These are phyloP conservation scores for Neoboletus subvelutipes DNA, from an alignment of 768 basidiomycete species.

Conservation along the genomic window DNA sequence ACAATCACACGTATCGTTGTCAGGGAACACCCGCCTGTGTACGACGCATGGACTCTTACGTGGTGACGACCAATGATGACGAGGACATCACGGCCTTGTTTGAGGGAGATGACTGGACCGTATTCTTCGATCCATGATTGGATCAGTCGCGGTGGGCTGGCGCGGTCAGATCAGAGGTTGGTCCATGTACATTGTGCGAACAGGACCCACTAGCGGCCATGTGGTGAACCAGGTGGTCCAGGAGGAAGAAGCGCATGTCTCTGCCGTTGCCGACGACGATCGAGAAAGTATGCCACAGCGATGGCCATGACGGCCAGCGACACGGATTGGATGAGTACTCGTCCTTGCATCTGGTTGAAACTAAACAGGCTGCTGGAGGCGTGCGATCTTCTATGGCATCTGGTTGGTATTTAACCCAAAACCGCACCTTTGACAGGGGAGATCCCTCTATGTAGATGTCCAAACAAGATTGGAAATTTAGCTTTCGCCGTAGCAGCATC, in stretches of 20 bases:
- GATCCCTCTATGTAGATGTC: neutral
- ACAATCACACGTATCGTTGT: neutral
- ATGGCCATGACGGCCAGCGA: neutral
- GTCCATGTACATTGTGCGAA: too few relatives aligned
- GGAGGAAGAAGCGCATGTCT: too few relatives aligned
- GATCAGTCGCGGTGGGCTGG: too few relatives aligned
- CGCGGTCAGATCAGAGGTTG: too few relatives aligned
- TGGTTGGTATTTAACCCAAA: neutral
- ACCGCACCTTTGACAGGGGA: neutral
- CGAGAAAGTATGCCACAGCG: slow-evolving; percentile 5
- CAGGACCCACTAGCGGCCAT: too few relatives aligned
- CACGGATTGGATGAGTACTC: neutral
- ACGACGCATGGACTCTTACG: too few relatives aligned
- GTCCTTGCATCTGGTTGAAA: neutral
- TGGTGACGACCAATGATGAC: too few relatives aligned
- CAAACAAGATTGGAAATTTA: neutral
- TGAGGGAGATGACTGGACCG: too few relatives aligned
- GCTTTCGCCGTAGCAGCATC: neutral
- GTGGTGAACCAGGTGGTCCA: too few relatives aligned
- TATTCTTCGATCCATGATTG: too few relatives aligned
- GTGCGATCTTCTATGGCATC: neutral
- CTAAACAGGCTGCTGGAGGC: neutral
- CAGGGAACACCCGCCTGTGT: neutral
- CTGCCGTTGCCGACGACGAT: slow-evolving; percentile 1
- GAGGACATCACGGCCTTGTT: too few relatives aligned